Evolutionary conservation across 129 eudicot genomes (phyloP), one percentile per base, ranked within the genome.

Genomic region (Deinandra increscens): DNA sequence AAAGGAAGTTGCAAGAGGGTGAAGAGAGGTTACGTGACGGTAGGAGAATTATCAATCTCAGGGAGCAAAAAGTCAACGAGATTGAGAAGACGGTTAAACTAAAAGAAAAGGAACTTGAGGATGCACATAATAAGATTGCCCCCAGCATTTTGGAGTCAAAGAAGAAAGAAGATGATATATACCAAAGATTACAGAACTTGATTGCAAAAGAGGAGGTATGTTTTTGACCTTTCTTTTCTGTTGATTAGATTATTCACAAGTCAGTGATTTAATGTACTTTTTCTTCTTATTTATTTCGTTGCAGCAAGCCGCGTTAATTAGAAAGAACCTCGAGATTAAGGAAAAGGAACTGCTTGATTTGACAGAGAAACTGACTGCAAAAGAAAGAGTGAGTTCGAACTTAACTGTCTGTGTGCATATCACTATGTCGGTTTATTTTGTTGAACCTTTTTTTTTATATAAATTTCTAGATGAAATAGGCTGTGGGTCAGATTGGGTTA

Each of bases 1-100:
- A 90, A 74, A 87, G 49, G 78, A 87, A 87, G 34, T 79, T 94
- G 76, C 96, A 87, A 67, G 96, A 85, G 72, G 86, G 81, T 36
- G 99, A 94, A 76, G 89, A 85, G 75, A 86, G 91, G 63, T 82
- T 89, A 62, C 79, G 83, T 68, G 88, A 90, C 72, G 80, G 85
- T 63, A 83, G 95, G 55, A 84, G 96, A 79, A 53, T 38, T 19
- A 77, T 80, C 43, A 78, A 76, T 56, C 73, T 70, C 64, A 84
- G 87, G 67, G 99, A 94, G 84, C 94, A 87, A 58, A 85, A 84
- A 71, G 70, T 76, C 60, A 81, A 78, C 45, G 87, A 82, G 75
- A 50, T 62, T 12, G 91, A 90, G 62, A 79, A 74, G 82, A 63
- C 39, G 6, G 23, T 82, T 14, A 83, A 82, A 75, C 68, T 65